Evolutionary conservation across 2,329 filamentous ascomycete genomes (phyloP).

Genomic region (Aspergillus pseudoterreus): DNA sequence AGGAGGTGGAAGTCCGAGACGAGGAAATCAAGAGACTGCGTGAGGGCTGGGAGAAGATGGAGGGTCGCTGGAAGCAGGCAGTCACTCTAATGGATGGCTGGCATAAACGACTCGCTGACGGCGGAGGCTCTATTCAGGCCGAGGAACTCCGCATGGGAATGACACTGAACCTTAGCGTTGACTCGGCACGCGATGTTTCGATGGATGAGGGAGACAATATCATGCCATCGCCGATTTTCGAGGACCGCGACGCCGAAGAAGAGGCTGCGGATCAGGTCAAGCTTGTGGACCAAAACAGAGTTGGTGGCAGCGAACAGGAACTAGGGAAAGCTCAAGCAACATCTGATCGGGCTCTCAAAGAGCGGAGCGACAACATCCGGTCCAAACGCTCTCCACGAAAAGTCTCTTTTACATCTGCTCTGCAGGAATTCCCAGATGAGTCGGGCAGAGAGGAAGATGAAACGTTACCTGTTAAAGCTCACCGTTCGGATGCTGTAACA

Average conservation of each 20-base stretch:
- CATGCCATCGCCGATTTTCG: conserved; percentile 29
- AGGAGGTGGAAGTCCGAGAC: conserved; percentile 89
- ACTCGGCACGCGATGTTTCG: conserved; percentile 16
- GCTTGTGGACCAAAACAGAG: not conserved
- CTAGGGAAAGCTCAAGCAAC: conserved; percentile 10
- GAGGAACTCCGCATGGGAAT: conserved; percentile 42
- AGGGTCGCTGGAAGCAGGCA: conserved; percentile 83
- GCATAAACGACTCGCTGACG: conserved; percentile 68
- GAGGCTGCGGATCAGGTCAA: conserved; percentile 20
- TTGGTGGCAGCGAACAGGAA: not conserved
- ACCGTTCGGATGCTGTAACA: conserved; percentile 27
- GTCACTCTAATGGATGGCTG: conserved; percentile 88
- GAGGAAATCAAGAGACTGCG: conserved; percentile 82
- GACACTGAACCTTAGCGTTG: conserved; percentile 38
- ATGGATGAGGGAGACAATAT: conserved; percentile 19
- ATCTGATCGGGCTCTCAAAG: conserved; percentile 30
- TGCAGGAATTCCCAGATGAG: conserved; percentile 26
- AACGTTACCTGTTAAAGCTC: conserved; percentile 31
- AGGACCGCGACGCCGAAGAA: conserved; percentile 29
- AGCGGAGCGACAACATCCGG: conserved; percentile 35
- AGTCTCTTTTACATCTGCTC: conserved; percentile 35
- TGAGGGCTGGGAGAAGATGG: conserved; percentile 90
- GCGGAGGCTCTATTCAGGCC: conserved; percentile 39
- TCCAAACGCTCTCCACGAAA: conserved; percentile 31
- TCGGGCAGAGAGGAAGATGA: conserved; percentile 29